Evolutionary conservation across 1,139 yeast species (phyloP).

Genomic region (Zhuliangozyma parablackwelliae): DNA sequence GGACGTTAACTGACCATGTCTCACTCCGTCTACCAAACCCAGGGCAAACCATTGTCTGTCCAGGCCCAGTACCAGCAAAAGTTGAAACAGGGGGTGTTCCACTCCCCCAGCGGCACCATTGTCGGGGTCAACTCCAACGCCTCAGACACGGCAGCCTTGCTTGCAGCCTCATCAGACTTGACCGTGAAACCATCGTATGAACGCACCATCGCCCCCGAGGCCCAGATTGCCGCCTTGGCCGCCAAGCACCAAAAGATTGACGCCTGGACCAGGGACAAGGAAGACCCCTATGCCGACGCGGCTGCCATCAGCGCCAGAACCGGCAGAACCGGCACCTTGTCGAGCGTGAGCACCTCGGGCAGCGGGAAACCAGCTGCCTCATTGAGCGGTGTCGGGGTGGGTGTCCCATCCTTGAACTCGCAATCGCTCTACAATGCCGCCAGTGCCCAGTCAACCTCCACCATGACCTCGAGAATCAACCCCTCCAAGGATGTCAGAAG

Average conservation of each 20-base stretch:
- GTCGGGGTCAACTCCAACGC: slow-evolving; percentile 71
- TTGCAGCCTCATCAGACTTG: slow-evolving; percentile 65
- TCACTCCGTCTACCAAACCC: slow-evolving; percentile 56
- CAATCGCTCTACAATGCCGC: slow-evolving; percentile 41
- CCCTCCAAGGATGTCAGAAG: slow-evolving; percentile 41
- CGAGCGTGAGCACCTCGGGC: slow-evolving; percentile 8
- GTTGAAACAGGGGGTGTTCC: slow-evolving; percentile 68
- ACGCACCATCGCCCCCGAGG: slow-evolving; percentile 59
- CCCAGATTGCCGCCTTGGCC: slow-evolving; percentile 60
- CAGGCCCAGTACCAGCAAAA: slow-evolving; percentile 78
- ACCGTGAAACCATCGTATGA: slow-evolving; percentile 60
- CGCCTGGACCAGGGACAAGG: slow-evolving; percentile 46
- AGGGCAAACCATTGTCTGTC: slow-evolving; percentile 66
- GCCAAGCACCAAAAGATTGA: slow-evolving; percentile 41
- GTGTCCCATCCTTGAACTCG: slow-evolving; percentile 35
- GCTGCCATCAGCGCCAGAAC: slow-evolving; percentile 25
- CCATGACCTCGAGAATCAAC: slow-evolving; percentile 46
- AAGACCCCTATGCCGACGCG: slow-evolving; percentile 39
- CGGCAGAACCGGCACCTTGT: slow-evolving; percentile 3
- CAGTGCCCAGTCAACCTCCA: slow-evolving; percentile 35
- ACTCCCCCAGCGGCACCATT: slow-evolving; percentile 61
- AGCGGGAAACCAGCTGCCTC: slow-evolving; percentile 4
- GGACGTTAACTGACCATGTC: slow-evolving; percentile 20
- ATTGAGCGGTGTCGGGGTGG: slow-evolving; percentile 23
- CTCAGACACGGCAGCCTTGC: slow-evolving; percentile 71